A percentile compares a stretch with the other conserved stretches of the same genome.
These are phyloP conservation scores for Trametes cingulata DNA, from an alignment of 768 basidiomycete genomes.

Conservation along the genomic window DNA sequence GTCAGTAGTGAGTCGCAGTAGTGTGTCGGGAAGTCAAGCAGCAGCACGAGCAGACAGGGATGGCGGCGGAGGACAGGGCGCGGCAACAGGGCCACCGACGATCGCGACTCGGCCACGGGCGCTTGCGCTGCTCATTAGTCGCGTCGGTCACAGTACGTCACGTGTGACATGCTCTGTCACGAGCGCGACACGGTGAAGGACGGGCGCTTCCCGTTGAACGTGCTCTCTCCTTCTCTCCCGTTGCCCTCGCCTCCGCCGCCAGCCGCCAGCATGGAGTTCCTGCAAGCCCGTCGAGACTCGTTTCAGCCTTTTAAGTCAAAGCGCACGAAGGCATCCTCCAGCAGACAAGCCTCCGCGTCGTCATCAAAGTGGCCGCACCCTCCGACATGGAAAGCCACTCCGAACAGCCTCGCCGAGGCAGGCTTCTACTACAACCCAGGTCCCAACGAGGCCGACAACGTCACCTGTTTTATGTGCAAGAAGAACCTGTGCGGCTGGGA, in stretches of 20 bases:
- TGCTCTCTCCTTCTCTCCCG: conserved; percentile 1
- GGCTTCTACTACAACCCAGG: conserved; percentile 86
- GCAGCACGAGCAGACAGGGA: background rate
- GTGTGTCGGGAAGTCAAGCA: background rate
- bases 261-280: conserved; percentile 25
- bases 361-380: conserved; percentile 79
- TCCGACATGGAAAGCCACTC: conserved; percentile 60
- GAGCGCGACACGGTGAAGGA: background rate
- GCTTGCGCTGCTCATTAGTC: conserved; percentile 1
- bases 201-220: conserved; percentile 14
- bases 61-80: background rate
- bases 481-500: conserved; percentile 88
- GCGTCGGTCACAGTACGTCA: conserved; percentile 15
- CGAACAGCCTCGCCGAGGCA: conserved; percentile 77
- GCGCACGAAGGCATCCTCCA: conserved; percentile 52
- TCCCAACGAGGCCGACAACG: conserved; percentile 68
- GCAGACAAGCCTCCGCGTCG: conserved; percentile 50
- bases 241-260: background rate
- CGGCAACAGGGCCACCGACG: background rate
- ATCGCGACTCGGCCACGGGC: conserved; percentile 3
- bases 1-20: too few species aligned
- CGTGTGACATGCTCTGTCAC: conserved; percentile 14
- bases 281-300: conserved; percentile 56
- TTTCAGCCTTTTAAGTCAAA: conserved; percentile 56
- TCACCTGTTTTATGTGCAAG: conserved; percentile 81